Evolutionary conservation across 768 basidiomycete genomes (phyloP), one percentile per base, ranked within the genome.

Genomic region (Leucogyrophana mollusca): DNA sequence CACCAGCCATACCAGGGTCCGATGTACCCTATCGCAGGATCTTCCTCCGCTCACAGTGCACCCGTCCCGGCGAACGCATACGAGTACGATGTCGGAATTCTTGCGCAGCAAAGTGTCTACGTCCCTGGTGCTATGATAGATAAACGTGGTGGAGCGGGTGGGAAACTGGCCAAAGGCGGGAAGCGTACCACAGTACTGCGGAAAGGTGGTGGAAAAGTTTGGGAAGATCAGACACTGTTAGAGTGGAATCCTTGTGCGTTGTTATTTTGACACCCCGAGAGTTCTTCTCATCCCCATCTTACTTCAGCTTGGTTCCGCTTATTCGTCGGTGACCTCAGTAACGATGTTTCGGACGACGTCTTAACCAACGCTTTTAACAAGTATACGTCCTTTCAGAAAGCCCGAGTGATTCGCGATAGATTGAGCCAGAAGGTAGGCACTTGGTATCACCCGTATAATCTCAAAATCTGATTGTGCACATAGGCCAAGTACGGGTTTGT

Each of bases 401-500:
- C 92, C 25, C 85, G 92, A 39, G 96, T 99, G 46, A 93, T 98
- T 48, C 79, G 94, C 25, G 96, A 99, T 67, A 79, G 94, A 47
- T 73, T 97, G 24, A 95, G 93, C 60, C 83, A 88, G 58, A 99
- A 99, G 80, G 93, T 90, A 13, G 72, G 40, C 30, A 4, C n/a
- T 1, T 16, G 32, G 11, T 23, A 24, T 11, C 10, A 23, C 32
- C 8, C 33, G 32, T 17, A 22, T 14, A 18, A 30, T 4, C 52
- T 16, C 11, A 33, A 50, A 53, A 25, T 44, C 30, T 43, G 4
- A 42, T 52, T 25, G 20, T 35, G 11, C 44, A 17, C 54, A 2
- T 46, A 95, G 92, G 94, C 95, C 0, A 96, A 91, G 65, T 99
- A 85, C 60, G 96, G 94, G 3, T 99, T 99, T 60, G 92, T 98